A percentile compares a stretch with the other conserved stretches of the same genome.
These are phyloP conservation scores for Phanerochaete carnosa DNA, from an alignment of 768 basidiomycete species.

Conservation along the genomic window DNA sequence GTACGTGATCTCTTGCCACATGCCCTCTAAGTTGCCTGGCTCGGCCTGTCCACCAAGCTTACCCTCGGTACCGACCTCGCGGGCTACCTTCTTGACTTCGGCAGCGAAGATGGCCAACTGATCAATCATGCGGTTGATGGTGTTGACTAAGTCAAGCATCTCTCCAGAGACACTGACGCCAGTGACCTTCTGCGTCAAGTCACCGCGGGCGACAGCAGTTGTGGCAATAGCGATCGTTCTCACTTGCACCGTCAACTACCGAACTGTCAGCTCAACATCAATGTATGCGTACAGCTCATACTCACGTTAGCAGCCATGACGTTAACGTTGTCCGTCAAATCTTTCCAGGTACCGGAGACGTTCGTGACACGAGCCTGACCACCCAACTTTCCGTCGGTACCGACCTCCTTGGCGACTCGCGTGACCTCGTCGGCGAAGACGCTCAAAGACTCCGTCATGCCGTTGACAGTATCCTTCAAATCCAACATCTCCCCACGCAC, in stretches of 20 bases:
- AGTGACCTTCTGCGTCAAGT: conserved; percentile 89
- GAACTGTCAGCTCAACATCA: conserved; percentile 2
- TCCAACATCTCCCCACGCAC: conserved; percentile 91
- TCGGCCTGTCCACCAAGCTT: conserved; percentile 97
- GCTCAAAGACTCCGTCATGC: conserved; percentile 87
- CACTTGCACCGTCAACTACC: conserved; percentile 86
- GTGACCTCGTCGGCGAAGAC: conserved; percentile 83
- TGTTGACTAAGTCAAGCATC: conserved; percentile 93
- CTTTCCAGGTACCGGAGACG: conserved; percentile 97
- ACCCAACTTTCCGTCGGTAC: conserved; percentile 92
- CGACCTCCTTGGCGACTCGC: conserved; percentile 93
- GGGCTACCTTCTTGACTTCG: conserved; percentile 91
- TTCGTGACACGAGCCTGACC: conserved; percentile 93
- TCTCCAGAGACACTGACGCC: conserved; percentile 94
- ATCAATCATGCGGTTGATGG: conserved; percentile 90
- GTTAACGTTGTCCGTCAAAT: conserved; percentile 94
- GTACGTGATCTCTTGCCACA: conserved; percentile 98
- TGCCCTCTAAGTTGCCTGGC: conserved; percentile 94
- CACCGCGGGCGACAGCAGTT: conserved; percentile 91
- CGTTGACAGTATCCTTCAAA: conserved; percentile 90
- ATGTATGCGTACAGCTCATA: conserved; percentile 11
- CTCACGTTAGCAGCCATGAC: conserved; percentile 90
- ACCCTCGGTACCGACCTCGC: conserved; percentile 98
- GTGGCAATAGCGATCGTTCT: conserved; percentile 92
- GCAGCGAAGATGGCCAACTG: conserved; percentile 67